Base-by-base conservation (phyloP, 306 rosid genomes). In the Vigna mungo region DNA sequence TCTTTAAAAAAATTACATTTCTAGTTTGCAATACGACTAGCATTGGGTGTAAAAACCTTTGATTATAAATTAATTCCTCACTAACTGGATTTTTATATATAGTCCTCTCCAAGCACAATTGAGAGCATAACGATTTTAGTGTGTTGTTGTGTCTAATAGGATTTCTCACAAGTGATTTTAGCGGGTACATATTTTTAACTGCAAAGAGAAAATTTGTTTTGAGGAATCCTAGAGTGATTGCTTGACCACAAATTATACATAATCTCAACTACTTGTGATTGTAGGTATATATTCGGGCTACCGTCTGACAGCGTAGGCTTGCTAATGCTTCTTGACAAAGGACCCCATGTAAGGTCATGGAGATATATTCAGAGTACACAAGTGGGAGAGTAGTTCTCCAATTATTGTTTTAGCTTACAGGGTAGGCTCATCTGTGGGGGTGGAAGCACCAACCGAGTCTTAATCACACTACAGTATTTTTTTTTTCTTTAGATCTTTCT, bases 251-350 rank as follows among this genome's bases (percentile, higher is more conserved):
- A 69, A 55, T 68, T 39, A 48, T 53, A 8, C 65, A 23, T 74
- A 51, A 47, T 56, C 32, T 30, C 46, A 71, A 61, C 53, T 86
- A 60, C 11, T 70, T 80, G 66, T 83, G 47, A 58, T 17, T 74
- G 76, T 85, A 96, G 99, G 93, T 90, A 87, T 80, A 81, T 86
- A 86, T 81, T 84, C 32, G 96, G 96, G 39, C 78, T 89, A 32
- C 89, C 97, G 56, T 84, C 86, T 78, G 78, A 74, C 56, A 76
- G 58, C 5, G 86, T 49, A 7, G 99, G 99, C 60, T 87, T 96
- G 86, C 90, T 84, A 74, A 89, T 90, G 89, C 94, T 96, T 51
- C 81, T 96, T 3, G 92, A 96, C 78, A 87, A 89, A 64, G 90
- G 82, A n/a, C 85, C 87, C 23, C 89, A 21, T 20, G 48, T 43